phyloP scores from a whole-genome alignment of 805 yeast genomes.

The Lipomyces spencermartinsiae region DNA sequence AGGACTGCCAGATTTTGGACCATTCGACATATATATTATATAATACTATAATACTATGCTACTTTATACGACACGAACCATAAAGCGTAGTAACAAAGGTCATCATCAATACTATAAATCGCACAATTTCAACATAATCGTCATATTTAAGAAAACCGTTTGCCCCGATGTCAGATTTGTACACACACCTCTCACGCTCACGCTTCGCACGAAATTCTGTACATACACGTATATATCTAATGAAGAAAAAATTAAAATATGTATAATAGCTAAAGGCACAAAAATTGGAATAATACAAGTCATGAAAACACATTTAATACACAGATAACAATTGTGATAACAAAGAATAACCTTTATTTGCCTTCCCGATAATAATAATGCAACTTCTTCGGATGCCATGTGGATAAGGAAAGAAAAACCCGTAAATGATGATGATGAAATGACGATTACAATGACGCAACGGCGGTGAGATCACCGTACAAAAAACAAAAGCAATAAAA shows the following conservation, averaged over 20 bases:
- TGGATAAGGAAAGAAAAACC: background rate
- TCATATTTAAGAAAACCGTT: background rate
- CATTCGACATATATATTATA: background rate
- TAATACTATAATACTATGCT: constrained; percentile 4
- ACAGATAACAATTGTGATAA: background rate
- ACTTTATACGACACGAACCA: background rate
- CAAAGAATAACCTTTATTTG: background rate
- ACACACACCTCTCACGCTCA: background rate
- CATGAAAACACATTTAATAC: background rate
- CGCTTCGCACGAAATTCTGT: background rate
- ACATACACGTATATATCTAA: background rate
- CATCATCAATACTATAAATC: background rate
- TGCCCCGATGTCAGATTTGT: background rate
- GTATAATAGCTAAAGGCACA: background rate
- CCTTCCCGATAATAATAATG: constrained; percentile 3
- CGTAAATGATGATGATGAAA: background rate
- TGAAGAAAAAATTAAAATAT: background rate
- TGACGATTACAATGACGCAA: background rate
- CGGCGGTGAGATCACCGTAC: constrained; percentile 4
- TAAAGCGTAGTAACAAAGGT: background rate
- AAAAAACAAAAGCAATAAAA: background rate
- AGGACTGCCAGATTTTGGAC: background rate
- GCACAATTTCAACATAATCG: background rate
- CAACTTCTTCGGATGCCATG: background rate
- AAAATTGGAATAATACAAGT: constrained; percentile 1